Conservation (phyloP, 768 basidiomycete genomes). For the Macrolepiota albuminosa region DNA sequence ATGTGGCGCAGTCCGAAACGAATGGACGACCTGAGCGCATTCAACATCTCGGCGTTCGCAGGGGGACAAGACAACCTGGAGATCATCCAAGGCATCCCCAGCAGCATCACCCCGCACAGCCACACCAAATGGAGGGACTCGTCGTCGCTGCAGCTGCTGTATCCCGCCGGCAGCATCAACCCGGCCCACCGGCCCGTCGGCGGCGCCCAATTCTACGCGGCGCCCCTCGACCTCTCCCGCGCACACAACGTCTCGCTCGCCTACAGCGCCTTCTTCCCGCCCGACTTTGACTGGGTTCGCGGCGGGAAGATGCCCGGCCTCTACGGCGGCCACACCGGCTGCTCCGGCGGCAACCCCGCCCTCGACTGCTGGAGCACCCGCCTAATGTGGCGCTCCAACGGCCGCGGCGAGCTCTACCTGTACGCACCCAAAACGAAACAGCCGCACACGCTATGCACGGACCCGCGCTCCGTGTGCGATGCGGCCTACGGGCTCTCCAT, state of each 20-base stretch:
- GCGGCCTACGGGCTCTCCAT: slow-evolving; percentile 68
- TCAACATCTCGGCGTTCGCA: slow-evolving; percentile 54
- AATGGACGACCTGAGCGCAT: slow-evolving; percentile 55
- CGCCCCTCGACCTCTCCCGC: slow-evolving; percentile 35
- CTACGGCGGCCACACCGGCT: slow-evolving; percentile 62
- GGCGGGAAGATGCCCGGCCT: slow-evolving; percentile 86
- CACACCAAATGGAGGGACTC: slow-evolving; percentile 20
- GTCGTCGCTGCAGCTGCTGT: slow-evolving; percentile 57
- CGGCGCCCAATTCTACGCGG: slow-evolving; percentile 65
- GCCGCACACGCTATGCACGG: slow-evolving; percentile 50
- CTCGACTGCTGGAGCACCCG: slow-evolving; percentile 77
- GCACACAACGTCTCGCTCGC: slow-evolving; percentile 52
- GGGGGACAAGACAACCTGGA: slow-evolving; percentile 51
- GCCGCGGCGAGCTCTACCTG: slow-evolving; percentile 72
- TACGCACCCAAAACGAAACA: slow-evolving; percentile 50
- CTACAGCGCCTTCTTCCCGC: slow-evolving; percentile 78
- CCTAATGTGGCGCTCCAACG: slow-evolving; percentile 73
- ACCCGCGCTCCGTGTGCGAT: slow-evolving; percentile 60
- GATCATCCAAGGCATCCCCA: slow-evolving; percentile 47
- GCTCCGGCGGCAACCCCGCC: slow-evolving; percentile 74
- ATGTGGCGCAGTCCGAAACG: slow-evolving; percentile 48
- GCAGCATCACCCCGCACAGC: slow-evolving; percentile 7
- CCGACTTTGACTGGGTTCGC: slow-evolving; percentile 69
- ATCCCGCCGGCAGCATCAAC: slow-evolving; percentile 66
- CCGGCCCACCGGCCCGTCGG: slow-evolving; percentile 59